phyloP scores from a whole-genome alignment of 495 filamentous ascomycete genomes.

The Penicillium desertorum region DNA sequence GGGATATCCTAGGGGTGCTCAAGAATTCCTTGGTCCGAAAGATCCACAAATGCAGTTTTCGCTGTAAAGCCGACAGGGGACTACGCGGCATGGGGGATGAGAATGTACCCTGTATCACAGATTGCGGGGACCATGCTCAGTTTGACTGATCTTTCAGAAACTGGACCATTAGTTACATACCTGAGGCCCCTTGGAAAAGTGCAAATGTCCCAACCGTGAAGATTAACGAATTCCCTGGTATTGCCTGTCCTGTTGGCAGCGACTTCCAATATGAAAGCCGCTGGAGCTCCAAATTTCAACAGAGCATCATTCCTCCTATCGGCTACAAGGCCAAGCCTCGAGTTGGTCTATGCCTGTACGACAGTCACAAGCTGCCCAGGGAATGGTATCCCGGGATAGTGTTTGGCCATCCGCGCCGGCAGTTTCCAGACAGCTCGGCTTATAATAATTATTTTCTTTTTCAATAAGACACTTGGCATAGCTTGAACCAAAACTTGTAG shows the following conservation, averaged over 20 bases:
- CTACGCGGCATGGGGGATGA: background rate
- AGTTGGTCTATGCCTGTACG: slow-evolving; percentile 30
- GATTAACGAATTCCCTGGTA: background rate
- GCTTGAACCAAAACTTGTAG: slow-evolving; percentile 45
- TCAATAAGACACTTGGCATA: slow-evolving; percentile 42
- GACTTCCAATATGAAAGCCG: background rate
- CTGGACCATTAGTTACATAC: background rate
- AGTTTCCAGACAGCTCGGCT: slow-evolving; percentile 36
- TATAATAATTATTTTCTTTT: slow-evolving; percentile 17
- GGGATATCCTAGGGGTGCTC: background rate
- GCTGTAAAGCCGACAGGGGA: background rate
- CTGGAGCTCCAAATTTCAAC: background rate
- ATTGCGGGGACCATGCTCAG: background rate
- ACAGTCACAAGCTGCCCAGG: slow-evolving; percentile 26
- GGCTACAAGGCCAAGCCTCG: slow-evolving; percentile 45
- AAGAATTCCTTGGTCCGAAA: background rate
- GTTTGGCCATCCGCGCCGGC: slow-evolving; percentile 45
- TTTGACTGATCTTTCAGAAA: background rate
- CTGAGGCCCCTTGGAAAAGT: background rate
- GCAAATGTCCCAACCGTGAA: background rate
- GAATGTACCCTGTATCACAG: background rate
- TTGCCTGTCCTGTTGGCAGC: slow-evolving; percentile 15
- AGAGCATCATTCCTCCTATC: slow-evolving; percentile 14
- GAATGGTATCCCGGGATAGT: slow-evolving; percentile 45
- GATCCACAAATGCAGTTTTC: background rate